These are phyloP conservation scores for Apophysomyces trapeziformis DNA, from an alignment of 371 early-diverging fungal species.

Conservation along the genomic window DNA sequence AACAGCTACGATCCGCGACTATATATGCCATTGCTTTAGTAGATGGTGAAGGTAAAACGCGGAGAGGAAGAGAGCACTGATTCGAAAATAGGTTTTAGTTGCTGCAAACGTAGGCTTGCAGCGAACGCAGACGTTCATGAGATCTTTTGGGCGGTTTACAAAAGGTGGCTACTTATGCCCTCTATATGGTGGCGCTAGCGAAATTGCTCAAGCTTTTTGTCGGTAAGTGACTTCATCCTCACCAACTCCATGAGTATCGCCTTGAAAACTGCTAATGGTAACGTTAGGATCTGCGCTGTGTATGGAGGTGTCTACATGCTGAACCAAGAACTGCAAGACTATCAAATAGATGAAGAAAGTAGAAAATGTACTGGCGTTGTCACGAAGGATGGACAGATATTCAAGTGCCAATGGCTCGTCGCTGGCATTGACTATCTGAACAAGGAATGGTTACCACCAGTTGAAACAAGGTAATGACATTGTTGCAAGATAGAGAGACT, in stretches of 20 bases:
- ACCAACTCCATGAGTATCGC: background rate
- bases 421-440: conserved; percentile 58
- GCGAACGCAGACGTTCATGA: conserved; percentile 70
- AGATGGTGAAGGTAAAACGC: conserved; percentile 42
- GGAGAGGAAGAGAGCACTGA: conserved; percentile 3
- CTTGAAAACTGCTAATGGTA: background rate
- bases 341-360: conserved; percentile 36
- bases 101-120: conserved; percentile 66
- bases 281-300: conserved; percentile 78
- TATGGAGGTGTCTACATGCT: conserved; percentile 90
- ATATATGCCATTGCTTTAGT: conserved; percentile 75
- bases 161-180: conserved; percentile 82
- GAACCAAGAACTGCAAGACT: conserved; percentile 48
- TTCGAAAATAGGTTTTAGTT: conserved; percentile 28
- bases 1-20: conserved; percentile 68
- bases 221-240: conserved; percentile 47
- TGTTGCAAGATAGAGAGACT: background rate
- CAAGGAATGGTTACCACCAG: conserved; percentile 40
- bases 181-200: conserved; percentile 90
- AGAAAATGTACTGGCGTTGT: conserved; percentile 49
- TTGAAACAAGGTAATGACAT: conserved; percentile 31
- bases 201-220: conserved; percentile 92
- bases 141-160: conserved; percentile 88
- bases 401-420: conserved; percentile 53
- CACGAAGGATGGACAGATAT: conserved; percentile 49